Evolutionary conservation across 2,329 filamentous ascomycete genomes (phyloP).

Genomic region (Talaromyces islandicus): DNA sequence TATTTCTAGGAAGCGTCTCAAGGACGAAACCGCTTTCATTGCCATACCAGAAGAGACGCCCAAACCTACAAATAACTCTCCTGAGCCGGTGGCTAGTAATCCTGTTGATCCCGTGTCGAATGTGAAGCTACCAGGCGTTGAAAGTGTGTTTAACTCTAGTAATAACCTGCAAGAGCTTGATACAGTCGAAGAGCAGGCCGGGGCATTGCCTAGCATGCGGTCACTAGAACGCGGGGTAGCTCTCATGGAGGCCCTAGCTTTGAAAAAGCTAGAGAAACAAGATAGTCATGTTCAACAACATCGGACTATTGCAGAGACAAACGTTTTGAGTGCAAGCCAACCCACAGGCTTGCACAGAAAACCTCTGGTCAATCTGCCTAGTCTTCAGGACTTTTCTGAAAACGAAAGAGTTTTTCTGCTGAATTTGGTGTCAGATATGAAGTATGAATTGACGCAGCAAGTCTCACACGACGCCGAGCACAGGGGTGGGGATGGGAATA

Average conservation of each 20-base stretch:
- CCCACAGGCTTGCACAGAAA: not conserved
- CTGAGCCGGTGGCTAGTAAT: not conserved
- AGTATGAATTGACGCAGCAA: not conserved
- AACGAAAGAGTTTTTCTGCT: not conserved
- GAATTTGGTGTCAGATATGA: not conserved
- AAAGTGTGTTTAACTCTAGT: not conserved
- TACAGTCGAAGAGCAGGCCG: conserved; percentile 13
- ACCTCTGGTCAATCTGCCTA: not conserved
- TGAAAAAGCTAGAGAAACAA: not conserved
- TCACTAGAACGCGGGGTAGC: not conserved
- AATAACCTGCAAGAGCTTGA: not conserved
- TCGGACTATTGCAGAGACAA: not conserved
- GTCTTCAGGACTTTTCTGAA: not conserved
- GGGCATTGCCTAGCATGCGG: not conserved
- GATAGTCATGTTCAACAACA: not conserved
- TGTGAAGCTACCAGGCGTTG: not conserved
- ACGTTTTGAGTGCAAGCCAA: not conserved
- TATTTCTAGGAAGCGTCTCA: not conserved
- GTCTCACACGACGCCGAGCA: not conserved
- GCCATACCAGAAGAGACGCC: not conserved
- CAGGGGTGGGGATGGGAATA: too few species aligned
- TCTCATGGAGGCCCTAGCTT: not conserved
- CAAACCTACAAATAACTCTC: not conserved
- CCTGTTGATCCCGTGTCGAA: not conserved
- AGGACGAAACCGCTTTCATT: not conserved